Evolutionary conservation across 371 early-diverging fungal species (phyloP).

Genomic region (Conidiobolus coronatus): DNA sequence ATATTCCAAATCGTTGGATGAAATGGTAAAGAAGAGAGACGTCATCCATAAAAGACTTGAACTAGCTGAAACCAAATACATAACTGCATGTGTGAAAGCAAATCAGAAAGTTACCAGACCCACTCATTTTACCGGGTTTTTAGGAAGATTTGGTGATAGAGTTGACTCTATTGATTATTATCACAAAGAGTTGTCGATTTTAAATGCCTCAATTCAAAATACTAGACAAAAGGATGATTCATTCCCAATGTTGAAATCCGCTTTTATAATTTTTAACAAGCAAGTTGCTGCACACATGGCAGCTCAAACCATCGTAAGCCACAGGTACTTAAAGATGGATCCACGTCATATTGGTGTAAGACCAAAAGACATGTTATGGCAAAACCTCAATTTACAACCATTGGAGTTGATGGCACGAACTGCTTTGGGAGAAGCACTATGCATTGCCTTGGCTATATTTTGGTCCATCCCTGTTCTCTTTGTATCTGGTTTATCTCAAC

Average conservation of each 20-base stretch:
- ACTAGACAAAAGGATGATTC: slow-evolving; percentile 4
- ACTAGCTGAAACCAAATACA: slow-evolving; percentile 8
- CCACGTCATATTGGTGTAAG: slow-evolving; percentile 35
- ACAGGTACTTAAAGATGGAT: slow-evolving; percentile 37
- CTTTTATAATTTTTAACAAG: slow-evolving; percentile 56
- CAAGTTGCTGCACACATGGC: slow-evolving; percentile 70
- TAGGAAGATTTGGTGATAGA: slow-evolving; percentile 13
- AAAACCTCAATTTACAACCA: slow-evolving; percentile 37
- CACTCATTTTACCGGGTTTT: slow-evolving; percentile 11
- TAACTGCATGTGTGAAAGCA: slow-evolving; percentile 7
- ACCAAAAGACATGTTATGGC: slow-evolving; percentile 68
- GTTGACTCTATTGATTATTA: slow-evolving; percentile 16
- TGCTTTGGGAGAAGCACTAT: slow-evolving; percentile 17
- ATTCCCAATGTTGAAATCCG: slow-evolving; percentile 14
- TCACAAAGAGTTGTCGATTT: slow-evolving; percentile 9
- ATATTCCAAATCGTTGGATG: too few relatives aligned
- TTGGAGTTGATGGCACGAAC: slow-evolving; percentile 29
- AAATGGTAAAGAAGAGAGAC: slow-evolving; percentile 25
- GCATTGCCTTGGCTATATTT: slow-evolving; percentile 30
- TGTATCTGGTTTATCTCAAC: slow-evolving; percentile 29
- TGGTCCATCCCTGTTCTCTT: slow-evolving; percentile 45
- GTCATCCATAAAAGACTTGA: slow-evolving; percentile 15
- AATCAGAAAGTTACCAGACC: slow-evolving; percentile 6
- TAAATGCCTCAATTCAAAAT: slow-evolving; percentile 2
- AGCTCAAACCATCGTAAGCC: slow-evolving; percentile 38